Evolutionary conservation across 2,329 filamentous ascomycete genomes (phyloP).

Genomic region (Endoconidiophora polonica): DNA sequence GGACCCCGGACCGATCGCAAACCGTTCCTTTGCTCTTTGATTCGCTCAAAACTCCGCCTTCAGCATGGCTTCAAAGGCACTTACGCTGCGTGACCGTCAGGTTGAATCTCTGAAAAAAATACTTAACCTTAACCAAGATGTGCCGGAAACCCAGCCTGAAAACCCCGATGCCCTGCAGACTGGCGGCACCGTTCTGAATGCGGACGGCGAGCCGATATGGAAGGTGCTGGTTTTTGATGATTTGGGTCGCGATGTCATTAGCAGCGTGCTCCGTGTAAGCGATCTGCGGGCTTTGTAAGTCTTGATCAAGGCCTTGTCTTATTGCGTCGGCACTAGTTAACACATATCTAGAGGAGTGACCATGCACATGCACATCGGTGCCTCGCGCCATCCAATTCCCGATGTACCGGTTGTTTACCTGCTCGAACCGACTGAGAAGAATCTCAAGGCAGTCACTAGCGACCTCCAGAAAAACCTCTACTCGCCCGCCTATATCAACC

Average conservation of each 20-base stretch:
- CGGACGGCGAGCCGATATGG: slow-evolving; percentile 88
- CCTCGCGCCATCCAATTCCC: slow-evolving; percentile 68
- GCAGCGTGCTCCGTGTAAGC: slow-evolving; percentile 84
- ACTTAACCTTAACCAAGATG: slow-evolving; percentile 75
- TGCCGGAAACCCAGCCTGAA: slow-evolving; percentile 41
- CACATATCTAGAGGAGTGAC: slow-evolving; percentile 49
- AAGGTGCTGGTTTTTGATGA: slow-evolving; percentile 95
- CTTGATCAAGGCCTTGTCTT: background rate
- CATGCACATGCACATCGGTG: slow-evolving; percentile 60
- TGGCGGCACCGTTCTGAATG: slow-evolving; percentile 64
- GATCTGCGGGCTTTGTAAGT: slow-evolving; percentile 61
- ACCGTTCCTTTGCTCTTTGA: background rate
- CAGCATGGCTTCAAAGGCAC: slow-evolving; percentile 2
- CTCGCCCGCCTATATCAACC: slow-evolving; percentile 89
- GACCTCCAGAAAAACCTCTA: slow-evolving; percentile 83
- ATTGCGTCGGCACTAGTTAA: background rate
- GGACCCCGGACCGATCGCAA: background rate
- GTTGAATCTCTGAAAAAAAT: slow-evolving; percentile 69
- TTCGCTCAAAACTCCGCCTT: background rate
- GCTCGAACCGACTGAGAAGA: slow-evolving; percentile 71
- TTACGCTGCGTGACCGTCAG: slow-evolving; percentile 11
- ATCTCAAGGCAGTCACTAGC: slow-evolving; percentile 65
- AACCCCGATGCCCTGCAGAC: slow-evolving; percentile 47
- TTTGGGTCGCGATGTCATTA: slow-evolving; percentile 82
- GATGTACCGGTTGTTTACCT: slow-evolving; percentile 94